Conservation (phyloP, 176 grass and related monocot genomes). For the Ananas comosus region DNA sequence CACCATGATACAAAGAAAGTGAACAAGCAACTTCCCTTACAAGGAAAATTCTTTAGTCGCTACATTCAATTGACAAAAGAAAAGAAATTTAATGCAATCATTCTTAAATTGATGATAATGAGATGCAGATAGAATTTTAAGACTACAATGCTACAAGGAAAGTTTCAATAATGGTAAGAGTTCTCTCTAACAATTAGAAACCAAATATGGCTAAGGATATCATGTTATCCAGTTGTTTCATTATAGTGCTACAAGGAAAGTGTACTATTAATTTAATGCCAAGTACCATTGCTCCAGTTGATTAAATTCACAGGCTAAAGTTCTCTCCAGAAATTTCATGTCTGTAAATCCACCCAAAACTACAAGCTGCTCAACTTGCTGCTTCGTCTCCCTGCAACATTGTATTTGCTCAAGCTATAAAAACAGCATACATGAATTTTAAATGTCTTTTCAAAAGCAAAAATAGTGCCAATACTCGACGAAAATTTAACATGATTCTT, state of each 20-base stretch:
- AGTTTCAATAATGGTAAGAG: no score
- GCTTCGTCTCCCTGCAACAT: slow-evolving; percentile 49
- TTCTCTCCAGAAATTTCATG: slow-evolving; percentile 62
- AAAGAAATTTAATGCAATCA: no score
- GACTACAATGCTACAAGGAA: no score
- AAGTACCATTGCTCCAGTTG: slow-evolving; percentile 72
- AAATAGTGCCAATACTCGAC: no score
- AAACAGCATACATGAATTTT: neutral
- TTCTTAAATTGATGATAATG: no score
- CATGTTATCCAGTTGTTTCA: neutral
- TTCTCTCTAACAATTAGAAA: no score
- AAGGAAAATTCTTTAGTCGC: no score
- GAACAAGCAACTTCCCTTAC: no score
- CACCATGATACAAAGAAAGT: no score
- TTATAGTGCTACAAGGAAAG: neutral
- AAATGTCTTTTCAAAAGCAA: neutral
- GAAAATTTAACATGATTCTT: no score
- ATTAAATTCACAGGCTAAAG: slow-evolving; percentile 65
- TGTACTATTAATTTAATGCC: neutral
- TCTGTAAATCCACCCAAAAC: slow-evolving; percentile 84
- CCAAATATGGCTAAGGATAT: neutral
- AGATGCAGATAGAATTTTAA: no score
- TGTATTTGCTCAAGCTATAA: slow-evolving; percentile 15
- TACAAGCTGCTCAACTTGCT: slow-evolving; percentile 59
- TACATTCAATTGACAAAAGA: no score